These are phyloP conservation scores for Cercospora citrullina DNA, from an alignment of 2,329 filamentous ascomycete genomes.

Conservation along the genomic window DNA sequence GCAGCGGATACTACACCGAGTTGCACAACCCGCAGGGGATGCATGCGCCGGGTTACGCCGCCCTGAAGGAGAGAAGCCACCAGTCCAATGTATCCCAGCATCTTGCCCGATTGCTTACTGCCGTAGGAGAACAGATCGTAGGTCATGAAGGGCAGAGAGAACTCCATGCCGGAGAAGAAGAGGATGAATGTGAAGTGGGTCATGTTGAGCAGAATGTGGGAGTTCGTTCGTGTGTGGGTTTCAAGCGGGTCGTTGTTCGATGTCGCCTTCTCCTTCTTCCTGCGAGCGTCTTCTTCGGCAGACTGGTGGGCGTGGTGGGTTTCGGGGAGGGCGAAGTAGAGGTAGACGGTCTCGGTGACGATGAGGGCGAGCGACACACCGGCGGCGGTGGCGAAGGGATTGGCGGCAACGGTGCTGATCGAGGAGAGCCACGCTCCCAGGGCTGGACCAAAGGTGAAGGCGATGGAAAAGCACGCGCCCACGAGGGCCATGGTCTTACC, in stretches of 20 bases:
- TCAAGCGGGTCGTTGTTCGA: constrained; percentile 29
- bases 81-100: constrained; percentile 88
- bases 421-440: constrained; percentile 83
- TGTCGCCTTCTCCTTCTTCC: constrained; percentile 28
- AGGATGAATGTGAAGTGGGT: constrained; percentile 90
- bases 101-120: constrained; percentile 75
- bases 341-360: constrained; percentile 80
- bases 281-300: constrained; percentile 9
- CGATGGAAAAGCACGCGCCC: constrained; percentile 93
- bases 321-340: constrained; percentile 83
- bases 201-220: constrained; percentile 75
- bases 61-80: constrained; percentile 91
- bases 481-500: constrained; percentile 95
- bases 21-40: constrained; percentile 77
- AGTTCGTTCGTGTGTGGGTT: constrained; percentile 67
- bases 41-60: constrained; percentile 80
- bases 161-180: constrained; percentile 98
- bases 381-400: constrained; percentile 91
- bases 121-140: constrained; percentile 87
- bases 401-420: constrained; percentile 74
- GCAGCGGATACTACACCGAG: constrained; percentile 77
- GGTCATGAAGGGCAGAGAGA: constrained; percentile 95
- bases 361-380: constrained; percentile 84
- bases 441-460: constrained; percentile 93
- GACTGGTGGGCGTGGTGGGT: constrained; percentile 59